These are phyloP conservation scores for Fusarium albidum DNA, from an alignment of 2,329 filamentous ascomycete species.

Conservation along the genomic window DNA sequence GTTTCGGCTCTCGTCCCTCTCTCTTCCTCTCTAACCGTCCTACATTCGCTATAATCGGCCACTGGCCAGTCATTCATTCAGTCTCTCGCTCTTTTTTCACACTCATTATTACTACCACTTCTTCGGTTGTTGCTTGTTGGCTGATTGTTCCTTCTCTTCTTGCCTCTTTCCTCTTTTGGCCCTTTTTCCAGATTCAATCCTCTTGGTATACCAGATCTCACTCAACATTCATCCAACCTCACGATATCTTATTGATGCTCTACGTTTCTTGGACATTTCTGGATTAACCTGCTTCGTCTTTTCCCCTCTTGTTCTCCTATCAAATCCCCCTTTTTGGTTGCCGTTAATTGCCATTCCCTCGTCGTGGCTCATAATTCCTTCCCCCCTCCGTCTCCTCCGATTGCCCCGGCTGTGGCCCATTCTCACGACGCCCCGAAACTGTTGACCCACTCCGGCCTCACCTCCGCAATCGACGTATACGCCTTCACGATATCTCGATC, in stretches of 20 bases:
- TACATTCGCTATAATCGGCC: conserved; percentile 41
- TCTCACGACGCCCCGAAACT: conserved; percentile 18
- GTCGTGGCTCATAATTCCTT: conserved; percentile 26
- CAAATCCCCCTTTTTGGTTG: conserved; percentile 9
- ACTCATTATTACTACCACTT: conserved; percentile 35
- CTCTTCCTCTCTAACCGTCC: conserved; percentile 29
- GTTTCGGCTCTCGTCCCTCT: conserved; percentile 16
- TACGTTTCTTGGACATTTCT: conserved; percentile 23
- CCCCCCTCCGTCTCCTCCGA: conserved; percentile 20
- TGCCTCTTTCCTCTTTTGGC: conserved; percentile 23
- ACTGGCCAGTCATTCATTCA: conserved; percentile 41
- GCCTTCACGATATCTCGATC: conserved; percentile 12
- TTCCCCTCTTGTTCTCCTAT: conserved; percentile 11
- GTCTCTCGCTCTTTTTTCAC: conserved; percentile 33
- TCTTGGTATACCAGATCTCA: conserved; percentile 28
- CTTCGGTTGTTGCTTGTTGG: conserved; percentile 8
- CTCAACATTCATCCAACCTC: conserved; percentile 26
- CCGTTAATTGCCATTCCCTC: conserved; percentile 25
- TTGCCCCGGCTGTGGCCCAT: conserved; percentile 12
- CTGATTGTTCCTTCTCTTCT: conserved; percentile 24
- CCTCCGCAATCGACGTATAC: conserved; percentile 14
- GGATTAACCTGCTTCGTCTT: conserved; percentile 16
- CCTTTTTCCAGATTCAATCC: conserved; percentile 17
- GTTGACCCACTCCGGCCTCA: conserved; percentile 32
- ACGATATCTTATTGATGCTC: conserved; percentile 17